Base-by-base conservation (phyloP, 2,329 filamentous ascomycete genomes). In the Alternaria postmessia region DNA sequence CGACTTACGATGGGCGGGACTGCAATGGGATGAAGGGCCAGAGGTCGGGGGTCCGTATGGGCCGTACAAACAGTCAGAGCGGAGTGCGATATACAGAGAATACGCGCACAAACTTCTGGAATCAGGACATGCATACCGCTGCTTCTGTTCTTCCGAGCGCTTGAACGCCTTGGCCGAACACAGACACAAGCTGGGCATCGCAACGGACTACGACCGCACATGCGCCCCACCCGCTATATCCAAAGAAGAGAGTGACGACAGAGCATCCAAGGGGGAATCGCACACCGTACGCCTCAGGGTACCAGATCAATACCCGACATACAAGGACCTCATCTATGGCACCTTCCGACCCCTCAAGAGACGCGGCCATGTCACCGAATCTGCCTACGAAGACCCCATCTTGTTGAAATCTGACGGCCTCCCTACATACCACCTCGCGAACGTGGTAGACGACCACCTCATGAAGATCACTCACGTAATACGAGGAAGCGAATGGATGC, bases 381-480 rank as follows among this genome's bases (percentile, higher is more conserved):
- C 80, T 9, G 83, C 85, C 24, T 89, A 84, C 64, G 92, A 95
- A 67, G 94, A 98, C 72, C 94, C 93, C 20, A 91, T 99, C 62
- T 83, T 99, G 41, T 82, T 97, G 61, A 99, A 99, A 78, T 90
- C 89, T 0, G 95, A 99, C 75, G 94, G 93, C 0, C 91, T 91
- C 65, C 95, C 95, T 0, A 99, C 96, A 0, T 99, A 99, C 74
- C 95, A 99, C 78, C 89, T 99, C 62, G 95, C 95, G 5, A 99
- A 98, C 73, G 94, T 99, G 8, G 90, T 99, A 5, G 95, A 99
- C 74, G 95, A 99, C 73, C 92, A 97, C 77, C 83, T 91, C 61
- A 99, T 99, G 95, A 82, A 92, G 61, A 96, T 99, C 67, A 97
- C 94, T 0, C 94, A 98, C 78, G 95, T 99, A 14, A 91, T 99